A percentile compares a stretch with the other conserved stretches of the same genome.
Evolutionary conservation across 306 rosid genomes (phyloP).

Genomic region (Biancaea sappan): DNA sequence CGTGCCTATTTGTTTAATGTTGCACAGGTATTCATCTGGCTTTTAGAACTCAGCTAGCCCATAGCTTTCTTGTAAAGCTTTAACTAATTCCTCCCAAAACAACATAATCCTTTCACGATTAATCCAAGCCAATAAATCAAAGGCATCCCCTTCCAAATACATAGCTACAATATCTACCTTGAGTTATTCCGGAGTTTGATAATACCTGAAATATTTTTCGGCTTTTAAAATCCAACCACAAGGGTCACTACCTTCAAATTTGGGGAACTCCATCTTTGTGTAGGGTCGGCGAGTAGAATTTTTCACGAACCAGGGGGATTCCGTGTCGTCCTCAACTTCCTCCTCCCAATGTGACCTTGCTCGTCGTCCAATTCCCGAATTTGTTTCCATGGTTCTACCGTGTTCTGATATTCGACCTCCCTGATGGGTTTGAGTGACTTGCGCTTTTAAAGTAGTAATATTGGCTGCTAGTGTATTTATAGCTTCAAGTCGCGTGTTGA

Average conservation of each 20-base stretch:
- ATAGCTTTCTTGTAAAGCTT: neutral
- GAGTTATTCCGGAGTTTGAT: neutral
- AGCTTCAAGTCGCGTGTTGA: no score
- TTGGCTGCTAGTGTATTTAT: no score
- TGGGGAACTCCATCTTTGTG: neutral
- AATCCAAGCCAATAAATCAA: neutral
- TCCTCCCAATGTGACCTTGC: no score
- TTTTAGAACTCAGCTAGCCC: neutral
- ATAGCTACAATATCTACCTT: neutral
- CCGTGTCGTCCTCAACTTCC: no score
- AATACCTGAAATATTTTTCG: neutral
- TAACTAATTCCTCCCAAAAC: neutral
- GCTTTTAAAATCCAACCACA: neutral
- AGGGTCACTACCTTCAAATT: neutral
- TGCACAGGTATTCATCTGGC: neutral
- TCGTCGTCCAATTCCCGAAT: no score
- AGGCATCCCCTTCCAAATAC: neutral
- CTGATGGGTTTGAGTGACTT: no score
- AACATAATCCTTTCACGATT: neutral
- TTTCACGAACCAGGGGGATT: no score
- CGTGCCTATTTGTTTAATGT: rapidly evolving
- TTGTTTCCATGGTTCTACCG: no score
- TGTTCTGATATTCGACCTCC: no score
- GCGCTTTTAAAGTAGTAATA: no score
- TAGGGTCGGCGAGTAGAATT: no score